Evolutionary conservation across 2,329 filamentous ascomycete species (phyloP).

Genomic region (Chaetomiaceae sp.): DNA sequence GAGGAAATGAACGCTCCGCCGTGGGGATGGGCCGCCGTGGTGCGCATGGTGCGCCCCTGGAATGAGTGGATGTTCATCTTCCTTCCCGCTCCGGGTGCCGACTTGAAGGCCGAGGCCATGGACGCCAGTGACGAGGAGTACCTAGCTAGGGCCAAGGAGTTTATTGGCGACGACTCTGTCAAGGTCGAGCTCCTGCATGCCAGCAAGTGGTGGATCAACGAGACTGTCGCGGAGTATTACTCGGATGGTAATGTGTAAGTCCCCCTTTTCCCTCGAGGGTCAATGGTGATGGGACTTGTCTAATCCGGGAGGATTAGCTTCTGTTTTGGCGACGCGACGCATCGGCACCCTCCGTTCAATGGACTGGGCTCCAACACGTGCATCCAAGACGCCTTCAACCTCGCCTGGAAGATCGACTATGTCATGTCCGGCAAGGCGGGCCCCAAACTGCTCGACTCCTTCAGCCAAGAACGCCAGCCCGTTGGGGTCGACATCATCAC

Average conservation of each 20-base stretch:
- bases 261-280: no score
- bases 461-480: conserved; percentile 44
- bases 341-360: conserved; percentile 54
- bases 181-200: conserved; percentile 48
- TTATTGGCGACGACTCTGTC: conserved; percentile 53
- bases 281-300: no score
- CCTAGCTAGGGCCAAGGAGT: conserved; percentile 39
- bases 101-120: conserved; percentile 32
- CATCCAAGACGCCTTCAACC: conserved; percentile 53
- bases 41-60: conserved; percentile 61
- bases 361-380: conserved; percentile 57
- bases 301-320: conserved; percentile 36
- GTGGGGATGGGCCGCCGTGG: conserved; percentile 47
- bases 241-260: conserved; percentile 41
- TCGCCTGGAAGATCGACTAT: conserved; percentile 52
- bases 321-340: conserved; percentile 55
- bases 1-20: conserved; percentile 47
- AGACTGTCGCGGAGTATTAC: conserved; percentile 56
- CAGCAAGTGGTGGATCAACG: conserved; percentile 58
- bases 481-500: conserved; percentile 45
- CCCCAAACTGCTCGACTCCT: conserved; percentile 39
- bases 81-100: conserved; percentile 39
- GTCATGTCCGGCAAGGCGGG: conserved; percentile 39
- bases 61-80: conserved; percentile 58
- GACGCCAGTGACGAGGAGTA: conserved; percentile 46